Base-by-base conservation (phyloP, 257 asterid species). In the Leptodermis oblonga region DNA sequence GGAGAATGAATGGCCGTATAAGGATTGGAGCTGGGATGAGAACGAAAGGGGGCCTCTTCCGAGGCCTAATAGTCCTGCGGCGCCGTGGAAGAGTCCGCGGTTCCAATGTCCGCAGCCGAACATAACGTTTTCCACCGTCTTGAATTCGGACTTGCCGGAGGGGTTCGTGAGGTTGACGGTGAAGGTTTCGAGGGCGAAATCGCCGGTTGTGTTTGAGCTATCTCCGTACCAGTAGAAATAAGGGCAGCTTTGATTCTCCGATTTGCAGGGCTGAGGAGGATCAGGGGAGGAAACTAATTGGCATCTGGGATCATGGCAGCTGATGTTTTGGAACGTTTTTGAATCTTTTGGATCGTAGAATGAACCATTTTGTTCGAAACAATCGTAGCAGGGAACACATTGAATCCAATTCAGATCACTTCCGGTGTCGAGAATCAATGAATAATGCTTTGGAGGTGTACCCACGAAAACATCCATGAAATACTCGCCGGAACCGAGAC, bases 91-190 rank as follows among this genome's bases (percentile, higher is more conserved):
- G 48, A 92, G 41, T 10, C 98, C 98, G 70, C 98, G 79, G 69
- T 92, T 92, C 96, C 98, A 92, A 79, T 92, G 98, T 0, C 98
- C 98, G 74, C 98, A 92, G 0, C 98, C 98, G 74, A 93, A 90
- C 95, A 88, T 88, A 52, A 93, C 94, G 73, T 90, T 84, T 0
- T 88, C 88, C n/a, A 88, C 96, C 11, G 79, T 73, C 79, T 62
- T 82, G 58, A 83, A 82, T 71, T 81, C 87, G 0, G 88, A 65
- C 61, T 72, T 70, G 71, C 94, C 96, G 4, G 62, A 67, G 0
- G 33, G 62, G 8, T 78, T 67, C 3, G 98, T 90, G 17, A 90
- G 87, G 67, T 93, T 93, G 15, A 93, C 94, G 1, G 97, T 88
- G 36, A 93, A 90, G 12, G 94, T 85, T 63, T 93, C 98, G 0